A percentile compares a stretch with the other conserved stretches of the same genome.
phyloP scores from a whole-genome alignment of 805 yeast genomes.

The Myxozyma udenii region DNA sequence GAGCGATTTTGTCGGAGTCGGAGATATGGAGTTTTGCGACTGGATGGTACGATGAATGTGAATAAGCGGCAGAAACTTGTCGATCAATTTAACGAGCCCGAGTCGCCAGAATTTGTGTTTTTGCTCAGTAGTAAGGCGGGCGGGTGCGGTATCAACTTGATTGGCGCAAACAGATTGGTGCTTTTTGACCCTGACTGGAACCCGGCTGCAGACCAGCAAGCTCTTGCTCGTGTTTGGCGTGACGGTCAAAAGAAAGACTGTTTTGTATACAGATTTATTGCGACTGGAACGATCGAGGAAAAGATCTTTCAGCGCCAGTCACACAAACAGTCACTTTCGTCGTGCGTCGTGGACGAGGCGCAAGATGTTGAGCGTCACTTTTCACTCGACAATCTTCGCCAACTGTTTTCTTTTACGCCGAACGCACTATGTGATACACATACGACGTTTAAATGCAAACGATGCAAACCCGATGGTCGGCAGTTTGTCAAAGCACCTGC shows the following conservation, averaged over 20 bases:
- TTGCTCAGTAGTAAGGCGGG: constrained; percentile 94
- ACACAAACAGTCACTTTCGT: constrained; percentile 86
- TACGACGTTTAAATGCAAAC: constrained; percentile 80
- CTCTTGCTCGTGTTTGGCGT: constrained; percentile 96
- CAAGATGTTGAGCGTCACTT: constrained; percentile 92
- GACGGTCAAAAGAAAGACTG: constrained; percentile 98
- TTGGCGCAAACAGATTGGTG: constrained; percentile 90
- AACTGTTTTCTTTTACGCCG: constrained; percentile 67
- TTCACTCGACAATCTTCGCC: constrained; percentile 73
- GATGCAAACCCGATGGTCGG: constrained; percentile 58
- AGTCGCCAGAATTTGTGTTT: constrained; percentile 81
- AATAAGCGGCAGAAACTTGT: constrained; percentile 91
- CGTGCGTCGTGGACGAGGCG: constrained; percentile 95
- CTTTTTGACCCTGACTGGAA: constrained; percentile 95
- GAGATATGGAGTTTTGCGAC: constrained; percentile 69
- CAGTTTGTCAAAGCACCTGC: constrained; percentile 70
- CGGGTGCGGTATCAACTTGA: constrained; percentile 95
- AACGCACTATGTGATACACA: constrained; percentile 84
- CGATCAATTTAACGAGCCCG: constrained; percentile 87
- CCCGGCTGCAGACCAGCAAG: constrained; percentile 98
- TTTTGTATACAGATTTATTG: constrained; percentile 86
- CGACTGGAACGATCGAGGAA: constrained; percentile 94
- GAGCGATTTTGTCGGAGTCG: constrained; percentile 77
- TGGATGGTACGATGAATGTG: constrained; percentile 91
- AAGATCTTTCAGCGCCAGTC: constrained; percentile 94